phyloP scores from a whole-genome alignment of 139 green algal species.

The Diplosphaera chodatii region DNA sequence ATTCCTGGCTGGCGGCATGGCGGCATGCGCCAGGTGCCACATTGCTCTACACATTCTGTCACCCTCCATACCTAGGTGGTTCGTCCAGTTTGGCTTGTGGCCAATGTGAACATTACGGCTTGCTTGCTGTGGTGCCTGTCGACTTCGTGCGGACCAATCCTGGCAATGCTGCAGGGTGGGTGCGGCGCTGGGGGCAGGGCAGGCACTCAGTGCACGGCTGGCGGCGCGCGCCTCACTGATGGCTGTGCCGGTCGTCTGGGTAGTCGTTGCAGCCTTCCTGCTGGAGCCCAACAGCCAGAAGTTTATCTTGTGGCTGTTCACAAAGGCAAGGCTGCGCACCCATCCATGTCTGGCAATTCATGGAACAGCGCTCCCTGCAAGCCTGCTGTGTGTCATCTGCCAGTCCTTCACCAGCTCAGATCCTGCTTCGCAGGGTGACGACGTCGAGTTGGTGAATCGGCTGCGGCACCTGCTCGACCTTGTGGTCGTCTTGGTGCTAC shows the following conservation, averaged over 20 bases:
- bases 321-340: not conserved
- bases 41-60: too few relatives aligned
- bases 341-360: too few relatives aligned
- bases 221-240: slow-evolving; percentile 12
- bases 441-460: slow-evolving; percentile 23
- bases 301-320: slow-evolving; percentile 37
- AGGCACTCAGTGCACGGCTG: slow-evolving; percentile 9
- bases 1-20: not conserved
- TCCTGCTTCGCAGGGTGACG: not conserved
- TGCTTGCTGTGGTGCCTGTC: too few relatives aligned
- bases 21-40: not conserved
- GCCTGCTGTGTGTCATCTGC: too few relatives aligned
- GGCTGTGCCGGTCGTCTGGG: slow-evolving; percentile 31
- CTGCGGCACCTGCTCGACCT: slow-evolving; percentile 37
- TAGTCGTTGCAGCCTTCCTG: slow-evolving; percentile 22
- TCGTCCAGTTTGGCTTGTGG: too few relatives aligned
- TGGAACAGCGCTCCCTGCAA: too few relatives aligned
- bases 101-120: too few relatives aligned
- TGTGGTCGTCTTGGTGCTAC: slow-evolving; percentile 34
- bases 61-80: too few relatives aligned
- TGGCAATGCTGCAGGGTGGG: slow-evolving; percentile 34
- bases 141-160: too few relatives aligned
- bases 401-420: not conserved
- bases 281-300: slow-evolving; percentile 21
- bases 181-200: slow-evolving; percentile 35